Percentiles rank a stretch among this genome's conserved stretches.
Evolutionary conservation across 2,329 filamentous ascomycete species (phyloP).

Genomic region (Monosporascus sp.): DNA sequence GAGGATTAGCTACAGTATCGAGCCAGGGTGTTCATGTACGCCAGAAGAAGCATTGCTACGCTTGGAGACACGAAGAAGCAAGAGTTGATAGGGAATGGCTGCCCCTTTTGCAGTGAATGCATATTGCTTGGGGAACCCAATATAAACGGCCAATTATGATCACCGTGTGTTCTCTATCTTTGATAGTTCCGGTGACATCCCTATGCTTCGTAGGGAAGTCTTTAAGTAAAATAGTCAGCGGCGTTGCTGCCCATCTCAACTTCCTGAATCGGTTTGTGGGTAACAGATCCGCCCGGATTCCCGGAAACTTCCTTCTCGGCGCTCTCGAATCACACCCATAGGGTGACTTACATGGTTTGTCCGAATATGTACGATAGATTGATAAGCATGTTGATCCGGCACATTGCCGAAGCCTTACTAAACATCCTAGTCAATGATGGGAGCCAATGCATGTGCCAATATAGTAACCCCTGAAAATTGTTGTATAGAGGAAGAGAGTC

Average conservation of each 20-base stretch:
- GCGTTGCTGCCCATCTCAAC: background rate
- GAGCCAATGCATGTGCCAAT: background rate
- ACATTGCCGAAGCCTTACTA: background rate
- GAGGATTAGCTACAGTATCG: too few species aligned
- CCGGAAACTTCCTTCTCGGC: background rate
- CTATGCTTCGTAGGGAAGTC: too few species aligned
- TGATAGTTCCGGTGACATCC: too few species aligned
- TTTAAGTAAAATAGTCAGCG: too few species aligned
- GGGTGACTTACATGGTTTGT: background rate
- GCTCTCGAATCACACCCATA: background rate
- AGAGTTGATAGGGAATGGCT: too few species aligned
- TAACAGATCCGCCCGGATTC: background rate
- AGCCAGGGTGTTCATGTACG: too few species aligned
- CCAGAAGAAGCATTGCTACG: too few species aligned
- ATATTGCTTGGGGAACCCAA: too few species aligned
- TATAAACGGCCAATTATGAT: too few species aligned
- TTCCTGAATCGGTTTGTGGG: background rate
- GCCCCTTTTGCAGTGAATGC: too few species aligned
- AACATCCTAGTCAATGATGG: background rate
- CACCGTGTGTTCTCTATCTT: too few species aligned
- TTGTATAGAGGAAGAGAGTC: background rate
- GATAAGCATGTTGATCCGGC: background rate
- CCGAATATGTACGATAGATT: background rate
- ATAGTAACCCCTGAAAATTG: background rate
- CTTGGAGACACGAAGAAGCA: too few species aligned